Evolutionary conservation across 2,329 filamentous ascomycete genomes (phyloP).

Genomic region (Triangularia verruculosa): DNA sequence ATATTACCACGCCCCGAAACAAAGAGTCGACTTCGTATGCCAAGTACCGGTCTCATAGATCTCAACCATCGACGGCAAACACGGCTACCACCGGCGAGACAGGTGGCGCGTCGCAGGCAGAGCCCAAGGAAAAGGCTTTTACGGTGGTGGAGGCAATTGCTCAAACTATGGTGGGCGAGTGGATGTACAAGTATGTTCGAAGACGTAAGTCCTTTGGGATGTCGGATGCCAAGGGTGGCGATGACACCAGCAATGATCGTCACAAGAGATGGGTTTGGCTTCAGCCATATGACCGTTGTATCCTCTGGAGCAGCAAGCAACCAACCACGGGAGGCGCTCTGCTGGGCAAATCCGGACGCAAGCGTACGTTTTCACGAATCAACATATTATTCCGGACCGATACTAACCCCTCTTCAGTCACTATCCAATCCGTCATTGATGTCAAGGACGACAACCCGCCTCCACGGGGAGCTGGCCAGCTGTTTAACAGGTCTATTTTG

Average conservation of each 20-base stretch:
- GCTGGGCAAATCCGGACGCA: conserved; percentile 91
- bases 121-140: conserved; percentile 59
- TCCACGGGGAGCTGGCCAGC: conserved; percentile 62
- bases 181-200: conserved; percentile 90
- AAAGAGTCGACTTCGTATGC: conserved; percentile 36
- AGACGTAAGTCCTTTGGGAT: conserved; percentile 89
- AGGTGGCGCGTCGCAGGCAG: conserved; percentile 51
- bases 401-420: conserved; percentile 56
- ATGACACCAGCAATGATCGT: conserved; percentile 71
- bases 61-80: conserved; percentile 61
- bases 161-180: conserved; percentile 97
- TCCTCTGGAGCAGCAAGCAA: conserved; percentile 98
- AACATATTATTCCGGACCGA: neutral
- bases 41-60: conserved; percentile 48
- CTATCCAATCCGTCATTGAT: conserved; percentile 93
- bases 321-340: conserved; percentile 82
- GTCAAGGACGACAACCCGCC: conserved; percentile 90
- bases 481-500: conserved; percentile 91
- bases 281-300: conserved; percentile 90
- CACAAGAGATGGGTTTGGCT: conserved; percentile 99
- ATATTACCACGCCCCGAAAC: conserved; percentile 61
- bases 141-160: conserved; percentile 95
- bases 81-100: conserved; percentile 50
- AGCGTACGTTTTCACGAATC: conserved; percentile 62
- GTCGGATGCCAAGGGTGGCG: conserved; percentile 61